These are phyloP conservation scores for Cyamopsis tetragonoloba DNA, from an alignment of 306 rosid species.

Conservation along the genomic window DNA sequence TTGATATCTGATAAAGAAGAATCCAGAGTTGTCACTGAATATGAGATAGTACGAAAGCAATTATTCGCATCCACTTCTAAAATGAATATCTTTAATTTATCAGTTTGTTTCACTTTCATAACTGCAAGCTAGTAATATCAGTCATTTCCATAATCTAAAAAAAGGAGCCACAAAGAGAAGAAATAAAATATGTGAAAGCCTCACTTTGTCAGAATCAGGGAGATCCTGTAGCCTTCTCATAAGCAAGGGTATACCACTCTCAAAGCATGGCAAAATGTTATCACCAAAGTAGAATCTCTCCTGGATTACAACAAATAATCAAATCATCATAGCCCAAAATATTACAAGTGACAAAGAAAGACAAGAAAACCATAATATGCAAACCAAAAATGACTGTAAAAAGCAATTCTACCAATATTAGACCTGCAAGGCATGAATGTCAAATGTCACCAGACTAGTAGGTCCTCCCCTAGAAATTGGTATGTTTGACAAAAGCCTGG, in stretches of 20 bases:
- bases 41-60: slow-evolving; percentile 5
- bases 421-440: slow-evolving; percentile 97
- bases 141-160: neutral
- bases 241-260: slow-evolving; percentile 94
- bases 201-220: slow-evolving; percentile 92
- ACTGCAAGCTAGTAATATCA: neutral
- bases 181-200: slow-evolving; percentile 16
- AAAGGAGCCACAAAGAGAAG: neutral
- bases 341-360: neutral
- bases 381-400: slow-evolving; percentile 13
- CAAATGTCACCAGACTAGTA: slow-evolving; percentile 88
- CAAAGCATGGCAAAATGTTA: slow-evolving; percentile 93
- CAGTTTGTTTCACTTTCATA: neutral
- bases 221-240: slow-evolving; percentile 81
- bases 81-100: neutral
- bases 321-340: slow-evolving; percentile 4
- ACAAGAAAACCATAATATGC: slow-evolving; percentile 1
- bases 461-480: slow-evolving; percentile 99
- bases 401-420: slow-evolving; percentile 21
- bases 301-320: slow-evolving; percentile 38
- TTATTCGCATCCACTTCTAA: neutral
- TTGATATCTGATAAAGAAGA: slow-evolving; percentile 55
- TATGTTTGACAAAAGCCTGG: slow-evolving; percentile 84
- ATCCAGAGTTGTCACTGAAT: slow-evolving; percentile 1
- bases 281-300: slow-evolving; percentile 99